These are phyloP conservation scores for Seiridium unicorne DNA, from an alignment of 2,329 filamentous ascomycete genomes.

Conservation along the genomic window DNA sequence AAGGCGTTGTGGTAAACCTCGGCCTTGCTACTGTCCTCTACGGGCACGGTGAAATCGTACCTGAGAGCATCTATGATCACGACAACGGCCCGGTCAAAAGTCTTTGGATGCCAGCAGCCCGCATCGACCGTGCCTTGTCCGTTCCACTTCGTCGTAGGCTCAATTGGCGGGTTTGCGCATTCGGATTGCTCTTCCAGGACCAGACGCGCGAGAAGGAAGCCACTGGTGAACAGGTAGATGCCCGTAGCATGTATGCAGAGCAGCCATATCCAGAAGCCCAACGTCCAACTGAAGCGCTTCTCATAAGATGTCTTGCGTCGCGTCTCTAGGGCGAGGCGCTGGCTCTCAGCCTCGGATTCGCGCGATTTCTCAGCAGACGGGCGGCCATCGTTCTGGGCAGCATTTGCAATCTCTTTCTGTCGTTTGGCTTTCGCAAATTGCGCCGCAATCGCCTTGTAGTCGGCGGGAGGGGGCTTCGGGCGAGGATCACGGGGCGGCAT, in stretches of 20 bases:
- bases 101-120: constrained; percentile 96
- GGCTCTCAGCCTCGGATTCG: constrained; percentile 38
- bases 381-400: constrained; percentile 23
- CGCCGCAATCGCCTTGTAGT: constrained; percentile 52
- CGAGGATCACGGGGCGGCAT: constrained; percentile 27
- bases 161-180: constrained; percentile 68
- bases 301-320: constrained; percentile 49
- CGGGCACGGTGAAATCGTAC: constrained; percentile 94
- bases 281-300: constrained; percentile 54
- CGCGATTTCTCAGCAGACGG: constrained; percentile 26
- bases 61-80: constrained; percentile 90
- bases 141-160: constrained; percentile 41
- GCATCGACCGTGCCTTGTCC: constrained; percentile 45
- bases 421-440: constrained; percentile 54
- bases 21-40: constrained; percentile 48
- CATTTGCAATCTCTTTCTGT: constrained; percentile 42
- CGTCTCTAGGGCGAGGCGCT: constrained; percentile 45
- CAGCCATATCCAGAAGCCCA: constrained; percentile 69
- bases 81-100: constrained; percentile 87
- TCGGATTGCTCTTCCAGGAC: constrained; percentile 75
- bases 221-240: constrained; percentile 89
- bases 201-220: constrained; percentile 86
- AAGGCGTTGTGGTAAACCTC: constrained; percentile 84
- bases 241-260: constrained; percentile 74
- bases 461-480: constrained; percentile 29